These are phyloP conservation scores for Hirsutella thompsonii DNA, from an alignment of 2,329 filamentous ascomycete species.

Conservation along the genomic window DNA sequence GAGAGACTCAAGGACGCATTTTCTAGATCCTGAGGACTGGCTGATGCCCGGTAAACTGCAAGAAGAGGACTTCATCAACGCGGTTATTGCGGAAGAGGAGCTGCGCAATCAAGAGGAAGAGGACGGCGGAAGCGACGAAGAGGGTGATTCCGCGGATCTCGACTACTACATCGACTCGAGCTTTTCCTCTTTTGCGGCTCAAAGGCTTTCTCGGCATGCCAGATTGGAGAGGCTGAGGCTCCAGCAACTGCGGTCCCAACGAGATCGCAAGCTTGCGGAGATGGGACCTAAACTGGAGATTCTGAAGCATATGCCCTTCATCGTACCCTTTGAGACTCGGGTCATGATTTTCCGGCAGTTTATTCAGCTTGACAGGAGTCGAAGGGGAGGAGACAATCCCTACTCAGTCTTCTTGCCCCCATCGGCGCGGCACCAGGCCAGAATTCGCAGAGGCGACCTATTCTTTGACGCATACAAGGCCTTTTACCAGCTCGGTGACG, in stretches of 20 bases:
- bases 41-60: conserved; percentile 82
- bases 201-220: conserved; percentile 47
- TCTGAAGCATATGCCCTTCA: conserved; percentile 90
- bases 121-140: conserved; percentile 12
- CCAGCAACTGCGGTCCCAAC: conserved; percentile 52
- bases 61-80: conserved; percentile 75
- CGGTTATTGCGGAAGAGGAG: conserved; percentile 81
- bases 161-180: conserved; percentile 14
- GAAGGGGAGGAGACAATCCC: conserved; percentile 10
- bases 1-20: conserved; percentile 76
- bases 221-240: conserved; percentile 50
- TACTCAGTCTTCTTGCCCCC: conserved; percentile 12
- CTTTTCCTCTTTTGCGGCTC: conserved; percentile 32
- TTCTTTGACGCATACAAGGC: conserved; percentile 78
- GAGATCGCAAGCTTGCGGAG: conserved; percentile 60
- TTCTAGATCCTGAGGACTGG: conserved; percentile 79
- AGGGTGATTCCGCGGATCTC: conserved; percentile 20
- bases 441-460: conserved; percentile 63
- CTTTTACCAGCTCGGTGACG: conserved; percentile 71
- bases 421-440: conserved; percentile 56
- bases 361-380: conserved; percentile 54
- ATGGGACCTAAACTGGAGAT: conserved; percentile 83
- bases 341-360: conserved; percentile 92
- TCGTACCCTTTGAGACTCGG: conserved; percentile 82
- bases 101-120: conserved; percentile 47